Base-by-base conservation (phyloP, 2,329 filamentous ascomycete genomes). In the Exophiala sideris region DNA sequence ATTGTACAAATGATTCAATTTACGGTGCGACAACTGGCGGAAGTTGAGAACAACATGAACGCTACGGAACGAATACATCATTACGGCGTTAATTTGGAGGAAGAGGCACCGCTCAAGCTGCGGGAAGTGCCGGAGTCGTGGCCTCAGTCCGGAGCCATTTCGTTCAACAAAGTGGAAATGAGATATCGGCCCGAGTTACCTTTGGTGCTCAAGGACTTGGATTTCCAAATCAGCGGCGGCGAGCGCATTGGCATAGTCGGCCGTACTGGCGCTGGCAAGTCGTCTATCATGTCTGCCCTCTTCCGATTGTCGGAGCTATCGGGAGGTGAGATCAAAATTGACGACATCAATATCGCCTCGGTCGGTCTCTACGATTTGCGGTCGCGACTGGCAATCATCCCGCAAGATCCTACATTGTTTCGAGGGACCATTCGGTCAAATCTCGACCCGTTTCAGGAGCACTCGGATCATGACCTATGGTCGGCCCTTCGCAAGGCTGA, bases 11-110 rank as follows among this genome's bases (percentile, higher is more conserved):
- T 96, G 87, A 86, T 97, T 61, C 92, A 96, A 68, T 96, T 96
- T 71, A 92, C 90, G 0, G 89, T 97, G 14, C 84, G 94, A 14
- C 92, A 97, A 71, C 79, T 96, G 6, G 92, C 92, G 21, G 92
- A 96, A 70, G 90, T 97, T 7, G 92, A 97, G 71, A 97, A 96
- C 72, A 90, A 91, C 67, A 97, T 97, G 92, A 97, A 96, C 69
- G 86, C 91, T 0, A 94, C 95, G 0, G 92, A 97, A 73, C 86
- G 94, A 46, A 78, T 97, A 33, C 85, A 91, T 68, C 90, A 95
- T 74, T 97, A 97, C 68, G 91, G 89, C 50, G 89, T 83, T 1
- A 73, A 89, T 62, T 81, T 99, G 3, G 91, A 95, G 59, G 87
- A 96, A 67, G 94, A 97, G 70, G 89, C 92, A 0, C 89, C 91